These are phyloP conservation scores for Candida sp. DNA, from an alignment of 1,139 yeast species.

Conservation along the genomic window DNA sequence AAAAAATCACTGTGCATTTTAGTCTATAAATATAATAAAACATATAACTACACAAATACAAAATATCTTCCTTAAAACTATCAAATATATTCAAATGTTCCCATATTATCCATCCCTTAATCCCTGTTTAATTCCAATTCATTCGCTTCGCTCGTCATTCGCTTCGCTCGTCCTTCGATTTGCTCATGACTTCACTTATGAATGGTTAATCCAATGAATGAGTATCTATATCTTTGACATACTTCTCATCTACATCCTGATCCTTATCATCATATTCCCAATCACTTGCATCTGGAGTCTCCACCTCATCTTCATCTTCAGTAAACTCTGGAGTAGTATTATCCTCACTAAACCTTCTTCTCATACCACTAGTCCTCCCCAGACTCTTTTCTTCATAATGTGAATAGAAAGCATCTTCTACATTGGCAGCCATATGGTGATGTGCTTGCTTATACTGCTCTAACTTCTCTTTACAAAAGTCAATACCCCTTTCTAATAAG, in stretches of 20 bases:
- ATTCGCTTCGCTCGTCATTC: too few relatives aligned
- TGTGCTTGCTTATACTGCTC: constrained; percentile 18
- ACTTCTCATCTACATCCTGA: neutral
- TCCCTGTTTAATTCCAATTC: too few relatives aligned
- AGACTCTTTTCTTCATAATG: neutral
- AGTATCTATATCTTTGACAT: constrained; percentile 5
- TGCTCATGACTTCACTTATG: too few relatives aligned
- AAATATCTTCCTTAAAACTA: neutral
- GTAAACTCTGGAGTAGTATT: constrained; percentile 9
- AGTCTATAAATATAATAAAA: too few relatives aligned
- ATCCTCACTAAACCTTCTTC: constrained; percentile 6
- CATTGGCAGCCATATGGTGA: constrained; percentile 25
- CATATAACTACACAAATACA: too few relatives aligned
- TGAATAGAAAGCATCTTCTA: constrained; percentile 18
- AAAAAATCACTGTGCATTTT: too few relatives aligned
- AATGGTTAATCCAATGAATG: constrained; percentile 11
- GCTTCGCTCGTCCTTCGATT: too few relatives aligned
- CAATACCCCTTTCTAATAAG: constrained; percentile 32
- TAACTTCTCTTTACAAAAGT: constrained; percentile 26
- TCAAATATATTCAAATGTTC: too few relatives aligned
- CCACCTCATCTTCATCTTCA: constrained; percentile 16
- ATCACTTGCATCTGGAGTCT: constrained; percentile 25
- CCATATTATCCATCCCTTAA: too few relatives aligned
- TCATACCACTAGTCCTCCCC: constrained; percentile 5
- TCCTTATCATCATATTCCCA: constrained; percentile 7